Evolutionary conservation across 2,329 filamentous ascomycete genomes (phyloP), one percentile per base, ranked within the genome.

Genomic region (Ophiocordyceps camponoti-leonardi): DNA sequence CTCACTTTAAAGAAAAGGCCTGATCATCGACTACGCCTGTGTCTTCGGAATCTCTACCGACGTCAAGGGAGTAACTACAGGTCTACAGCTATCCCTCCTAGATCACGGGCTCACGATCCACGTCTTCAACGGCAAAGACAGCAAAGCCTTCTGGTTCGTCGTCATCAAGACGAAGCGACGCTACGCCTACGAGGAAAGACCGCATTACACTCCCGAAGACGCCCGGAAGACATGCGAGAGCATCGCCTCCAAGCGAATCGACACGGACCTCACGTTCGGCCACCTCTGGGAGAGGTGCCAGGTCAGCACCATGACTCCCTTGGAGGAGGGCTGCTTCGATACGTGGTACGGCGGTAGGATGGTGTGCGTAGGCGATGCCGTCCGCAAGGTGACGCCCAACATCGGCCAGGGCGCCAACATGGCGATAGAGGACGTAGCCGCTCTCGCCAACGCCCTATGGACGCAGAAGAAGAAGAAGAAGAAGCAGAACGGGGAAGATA

Each of bases 91-190:
- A n/a, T 47, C 53, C 41, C 46, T 52, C 4, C 50, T 52, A 22
- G 55, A 54, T 44, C 47, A 54, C 16, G 53, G 50, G 8, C 45
- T 43, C 5, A 56, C 54, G 0, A 52, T 55, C 16, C 50, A 63
- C 6, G 47, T 62, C 5, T 51, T 59, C 8, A 54, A 54, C 13
- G 59, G 58, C 0, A 57, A 58, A 7, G 49, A 53, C 4, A 44
- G 50, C 4, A 50, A 56, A 2, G 47, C 59, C 1, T 66, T 60
- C 51, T 64, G 60, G 58, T 65, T 65, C 43, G 48, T 62, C 18
- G 61, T 62, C 33, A 49, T 56, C 35, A 56, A 56, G 44, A 48
- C 58, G 1, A 26, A 45, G 16, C 35, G 39, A 19, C 23, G 4
- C 4, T 39, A 47, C 20, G 31, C 19, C 6, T 42, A 45, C 26